phyloP scores from a whole-genome alignment of 179 eudicot species.

The Camellia oleifera region DNA sequence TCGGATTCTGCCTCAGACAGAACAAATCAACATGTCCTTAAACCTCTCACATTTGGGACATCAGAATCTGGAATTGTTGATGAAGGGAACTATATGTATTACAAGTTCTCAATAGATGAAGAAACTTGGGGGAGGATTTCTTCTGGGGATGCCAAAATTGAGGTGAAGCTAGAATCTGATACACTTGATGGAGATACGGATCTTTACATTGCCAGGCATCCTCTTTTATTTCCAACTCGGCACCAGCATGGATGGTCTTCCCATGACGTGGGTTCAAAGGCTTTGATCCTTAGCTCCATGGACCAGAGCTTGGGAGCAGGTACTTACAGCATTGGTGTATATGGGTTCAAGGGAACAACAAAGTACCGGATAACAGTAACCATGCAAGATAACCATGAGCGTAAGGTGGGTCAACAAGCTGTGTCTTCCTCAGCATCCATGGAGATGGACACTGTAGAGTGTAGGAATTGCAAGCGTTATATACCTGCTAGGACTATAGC shows the following conservation, averaged over 20 bases:
- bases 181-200: conserved; percentile 71
- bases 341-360: conserved; percentile 71
- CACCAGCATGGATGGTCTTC: conserved; percentile 96
- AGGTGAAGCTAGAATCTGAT: conserved; percentile 61
- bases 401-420: conserved; percentile 64
- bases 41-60: conserved; percentile 53
- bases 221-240: conserved; percentile 68
- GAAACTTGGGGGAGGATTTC: conserved; percentile 51
- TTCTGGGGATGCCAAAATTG: conserved; percentile 51
- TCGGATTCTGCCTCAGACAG: conserved; percentile 50
- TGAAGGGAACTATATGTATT: conserved; percentile 74
- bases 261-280: conserved; percentile 83
- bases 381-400: conserved; percentile 42
- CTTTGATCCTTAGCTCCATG: conserved; percentile 59
- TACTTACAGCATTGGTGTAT: conserved; percentile 70
- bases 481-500: conserved; percentile 76
- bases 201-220: conserved; percentile 78
- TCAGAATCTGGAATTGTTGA: conserved; percentile 62
- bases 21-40: conserved; percentile 47
- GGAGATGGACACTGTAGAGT: conserved; percentile 65
- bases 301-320: conserved; percentile 62
- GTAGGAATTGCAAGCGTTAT: conserved; percentile 77
- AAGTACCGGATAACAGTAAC: conserved; percentile 44
- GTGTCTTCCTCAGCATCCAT: conserved; percentile 41
- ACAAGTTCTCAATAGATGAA: conserved; percentile 67